A percentile compares a stretch with the other conserved stretches of the same genome.
phyloP scores from a whole-genome alignment of 305 asterid species.

The Fraxinus platypoda region DNA sequence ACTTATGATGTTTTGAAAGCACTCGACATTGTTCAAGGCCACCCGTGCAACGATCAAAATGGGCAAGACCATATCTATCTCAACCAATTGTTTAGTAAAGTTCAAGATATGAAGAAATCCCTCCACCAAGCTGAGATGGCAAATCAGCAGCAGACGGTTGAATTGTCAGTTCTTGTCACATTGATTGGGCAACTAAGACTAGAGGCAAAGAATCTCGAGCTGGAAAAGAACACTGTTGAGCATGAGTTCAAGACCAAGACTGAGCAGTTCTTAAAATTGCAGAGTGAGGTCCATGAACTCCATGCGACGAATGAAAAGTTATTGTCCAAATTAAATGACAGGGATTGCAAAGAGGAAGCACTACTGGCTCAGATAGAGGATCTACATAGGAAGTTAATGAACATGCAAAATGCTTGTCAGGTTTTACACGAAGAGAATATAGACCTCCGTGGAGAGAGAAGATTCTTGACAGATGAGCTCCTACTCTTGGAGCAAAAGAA shows the following conservation, averaged over 20 bases:
- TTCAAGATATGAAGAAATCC: constrained; percentile 46
- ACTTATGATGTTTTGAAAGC: constrained; percentile 51
- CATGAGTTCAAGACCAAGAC: constrained; percentile 41
- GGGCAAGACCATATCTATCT: constrained; percentile 46
- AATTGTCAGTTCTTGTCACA: constrained; percentile 55
- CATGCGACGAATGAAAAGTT: constrained; percentile 52
- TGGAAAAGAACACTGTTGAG: constrained; percentile 47
- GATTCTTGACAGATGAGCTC: constrained; percentile 40
- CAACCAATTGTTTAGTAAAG: constrained; percentile 38
- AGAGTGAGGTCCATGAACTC: constrained; percentile 47
- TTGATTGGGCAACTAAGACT: constrained; percentile 57
- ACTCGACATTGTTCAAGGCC: constrained; percentile 45
- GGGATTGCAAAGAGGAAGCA: constrained; percentile 44
- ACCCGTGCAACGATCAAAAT: constrained; percentile 29
- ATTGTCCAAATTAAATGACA: constrained; percentile 49
- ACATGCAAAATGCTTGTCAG: constrained; percentile 41
- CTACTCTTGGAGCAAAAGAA: constrained; percentile 44
- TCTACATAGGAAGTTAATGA: constrained; percentile 42
- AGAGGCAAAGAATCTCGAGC: constrained; percentile 43
- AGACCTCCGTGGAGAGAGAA: constrained; percentile 44
- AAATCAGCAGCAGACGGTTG: constrained; percentile 52
- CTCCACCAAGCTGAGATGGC: constrained; percentile 55
- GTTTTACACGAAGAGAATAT: constrained; percentile 47
- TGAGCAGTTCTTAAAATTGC: constrained; percentile 43
- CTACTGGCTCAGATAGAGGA: constrained; percentile 41